phyloP scores from a whole-genome alignment of 768 basidiomycete genomes.

The Clavulina sp. region DNA sequence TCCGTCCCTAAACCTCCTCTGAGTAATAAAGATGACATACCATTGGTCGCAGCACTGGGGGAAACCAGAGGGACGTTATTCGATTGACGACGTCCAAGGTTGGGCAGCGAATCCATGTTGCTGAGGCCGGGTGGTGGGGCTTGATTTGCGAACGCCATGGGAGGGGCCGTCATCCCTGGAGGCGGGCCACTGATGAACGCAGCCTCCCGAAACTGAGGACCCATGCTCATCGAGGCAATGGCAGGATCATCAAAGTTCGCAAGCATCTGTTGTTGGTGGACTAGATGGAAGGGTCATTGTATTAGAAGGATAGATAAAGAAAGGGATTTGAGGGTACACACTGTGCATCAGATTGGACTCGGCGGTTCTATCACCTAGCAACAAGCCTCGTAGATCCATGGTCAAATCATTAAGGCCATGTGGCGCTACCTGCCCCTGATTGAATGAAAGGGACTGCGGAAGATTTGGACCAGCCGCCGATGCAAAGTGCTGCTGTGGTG shows the following conservation, averaged over 20 bases:
- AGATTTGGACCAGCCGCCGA: too few species aligned
- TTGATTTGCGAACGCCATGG: background rate
- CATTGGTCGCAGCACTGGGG: conserved; percentile 25
- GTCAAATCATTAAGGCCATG: too few species aligned
- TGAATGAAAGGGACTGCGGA: too few species aligned
- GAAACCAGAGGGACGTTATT: background rate
- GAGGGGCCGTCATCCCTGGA: background rate
- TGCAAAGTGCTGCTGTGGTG: too few species aligned
- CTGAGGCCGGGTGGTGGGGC: background rate
- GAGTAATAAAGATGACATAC: conserved; percentile 44
- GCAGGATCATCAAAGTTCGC: conserved; percentile 15
- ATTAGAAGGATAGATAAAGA: too few species aligned
- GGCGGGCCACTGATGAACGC: background rate
- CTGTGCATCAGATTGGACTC: too few species aligned
- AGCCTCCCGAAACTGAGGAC: background rate
- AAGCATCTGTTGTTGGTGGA: too few species aligned
- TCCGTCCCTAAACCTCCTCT: conserved; percentile 63
- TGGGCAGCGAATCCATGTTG: background rate
- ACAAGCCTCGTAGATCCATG: too few species aligned
- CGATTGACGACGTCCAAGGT: background rate
- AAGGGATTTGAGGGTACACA: too few species aligned
- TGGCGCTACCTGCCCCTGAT: too few species aligned
- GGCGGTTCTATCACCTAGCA: too few species aligned
- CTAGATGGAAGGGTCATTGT: too few species aligned
- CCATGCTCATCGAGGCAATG: conserved; percentile 13